phyloP scores from a whole-genome alignment of 345 rosid species.

The Eucalyptus erythrocorys region DNA sequence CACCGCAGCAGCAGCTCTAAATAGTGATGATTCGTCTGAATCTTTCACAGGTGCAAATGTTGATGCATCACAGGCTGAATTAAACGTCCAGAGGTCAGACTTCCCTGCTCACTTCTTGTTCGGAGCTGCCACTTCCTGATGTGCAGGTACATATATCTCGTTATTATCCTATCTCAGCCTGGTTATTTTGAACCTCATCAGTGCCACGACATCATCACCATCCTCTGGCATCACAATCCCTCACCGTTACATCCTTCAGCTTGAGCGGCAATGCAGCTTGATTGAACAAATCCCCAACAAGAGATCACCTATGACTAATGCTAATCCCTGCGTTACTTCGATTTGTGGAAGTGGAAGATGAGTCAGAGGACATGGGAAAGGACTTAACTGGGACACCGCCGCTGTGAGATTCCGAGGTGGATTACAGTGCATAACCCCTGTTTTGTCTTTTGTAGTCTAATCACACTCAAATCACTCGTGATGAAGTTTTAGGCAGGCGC shows the following conservation, averaged over 20 bases:
- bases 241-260: too few species aligned
- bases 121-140: slow-evolving; percentile 24
- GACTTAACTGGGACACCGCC: slow-evolving; percentile 9
- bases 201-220: too few species aligned
- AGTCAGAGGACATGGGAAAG: background rate
- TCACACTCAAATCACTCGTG: background rate
- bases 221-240: too few species aligned
- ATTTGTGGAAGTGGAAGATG: slow-evolving; percentile 16
- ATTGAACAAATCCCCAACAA: too few species aligned
- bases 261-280: too few species aligned
- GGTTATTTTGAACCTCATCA: too few species aligned
- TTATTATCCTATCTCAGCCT: background rate
- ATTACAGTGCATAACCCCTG: background rate
- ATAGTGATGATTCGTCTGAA: too few species aligned
- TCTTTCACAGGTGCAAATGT: too few species aligned
- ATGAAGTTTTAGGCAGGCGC: too few species aligned
- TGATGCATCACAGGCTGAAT: background rate
- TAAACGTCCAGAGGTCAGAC: slow-evolving; percentile 5
- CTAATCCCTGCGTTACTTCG: too few species aligned
- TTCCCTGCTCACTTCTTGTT: slow-evolving; percentile 21
- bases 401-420: background rate
- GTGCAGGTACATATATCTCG: slow-evolving; percentile 5
- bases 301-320: too few species aligned
- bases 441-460: background rate
- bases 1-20: too few species aligned